Evolutionary conservation across 257 asterid genomes (phyloP).

Genomic region (Jacaranda copaia): DNA sequence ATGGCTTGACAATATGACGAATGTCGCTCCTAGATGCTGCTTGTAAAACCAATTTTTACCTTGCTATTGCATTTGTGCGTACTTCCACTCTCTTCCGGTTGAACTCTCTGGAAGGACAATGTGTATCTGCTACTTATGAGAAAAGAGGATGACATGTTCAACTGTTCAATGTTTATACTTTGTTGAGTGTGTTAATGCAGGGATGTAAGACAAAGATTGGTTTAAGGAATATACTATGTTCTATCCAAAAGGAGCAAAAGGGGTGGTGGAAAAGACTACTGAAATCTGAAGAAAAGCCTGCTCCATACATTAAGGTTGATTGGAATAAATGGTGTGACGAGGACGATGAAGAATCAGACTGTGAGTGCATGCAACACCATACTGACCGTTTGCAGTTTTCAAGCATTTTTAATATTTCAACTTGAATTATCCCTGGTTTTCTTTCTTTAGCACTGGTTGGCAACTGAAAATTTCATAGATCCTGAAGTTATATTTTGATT

Average conservation of each 20-base stretch:
- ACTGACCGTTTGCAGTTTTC: constrained; percentile 7
- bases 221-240: constrained; percentile 75
- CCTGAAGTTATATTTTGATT: not conserved
- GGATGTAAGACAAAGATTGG: constrained; percentile 80
- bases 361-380: constrained; percentile 56
- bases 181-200: constrained; percentile 51
- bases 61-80: constrained; percentile 1
- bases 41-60: not conserved
- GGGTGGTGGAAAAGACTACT: constrained; percentile 88
- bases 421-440: not conserved
- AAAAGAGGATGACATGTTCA: not conserved
- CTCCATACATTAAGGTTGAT: constrained; percentile 86
- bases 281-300: constrained; percentile 81
- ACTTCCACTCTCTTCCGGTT: constrained; percentile 18
- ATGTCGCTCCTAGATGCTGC: constrained; percentile 15
- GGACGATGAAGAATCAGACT: constrained; percentile 78
- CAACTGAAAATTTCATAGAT: not conserved
- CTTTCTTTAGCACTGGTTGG: constrained; percentile 12
- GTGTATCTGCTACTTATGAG: not conserved
- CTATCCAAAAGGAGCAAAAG: constrained; percentile 69
- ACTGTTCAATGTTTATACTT: constrained; percentile 5
- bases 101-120: not conserved
- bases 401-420: constrained; percentile 1
- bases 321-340: constrained; percentile 96
- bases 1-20: not conserved